Base-by-base conservation (phyloP, 2,329 filamentous ascomycete species). In the Botrytis cinerea region DNA sequence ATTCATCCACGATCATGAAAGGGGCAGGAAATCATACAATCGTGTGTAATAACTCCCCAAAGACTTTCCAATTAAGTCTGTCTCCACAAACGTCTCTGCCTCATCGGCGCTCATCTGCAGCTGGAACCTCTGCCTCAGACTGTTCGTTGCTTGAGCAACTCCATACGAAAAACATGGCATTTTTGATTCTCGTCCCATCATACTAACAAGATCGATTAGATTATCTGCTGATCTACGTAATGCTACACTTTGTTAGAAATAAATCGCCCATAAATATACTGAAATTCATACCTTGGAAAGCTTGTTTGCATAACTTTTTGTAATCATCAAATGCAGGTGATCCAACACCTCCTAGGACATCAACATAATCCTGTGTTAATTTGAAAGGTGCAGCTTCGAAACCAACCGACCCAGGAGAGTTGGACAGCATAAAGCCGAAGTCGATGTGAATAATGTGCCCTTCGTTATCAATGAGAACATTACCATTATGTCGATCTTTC, bases 361-460 rank as follows among this genome's bases (percentile, higher is more conserved):
- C 93, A 57, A 96, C 91, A 80, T 96, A 96, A 80, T 96, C 93
- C 76, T 94, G 89, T 1, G 93, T 95, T 40, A 96, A 85, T 84
- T 96, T 96, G 83, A 96, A 96, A 1, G 93, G 93, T 7, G 93
- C 93, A 22, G 93, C 93, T 83, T 96, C 93, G 78, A 96, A 96
- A 3, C 92, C 93, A 80, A 96, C 93, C 14, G 90, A 92, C 0
- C 93, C 93, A 0, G 93, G 93, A 1, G 92, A 94, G 82, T 96
- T 96, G 64, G 92, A 95, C 48, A 96, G 85, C 92, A 96, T 95
- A 81, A 96, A 96, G 72, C 93, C 93, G 82, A 96, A 96, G 82
- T 96, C 93, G 75, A 96, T 96, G 80, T 96, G 93, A 75, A 96
- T 90, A 73, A 95, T 94, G 80, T 96, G 93, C 16, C 93, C 93